phyloP scores from a whole-genome alignment of 164 flowering plant genomes.

The Kingdonia uniflora region DNA sequence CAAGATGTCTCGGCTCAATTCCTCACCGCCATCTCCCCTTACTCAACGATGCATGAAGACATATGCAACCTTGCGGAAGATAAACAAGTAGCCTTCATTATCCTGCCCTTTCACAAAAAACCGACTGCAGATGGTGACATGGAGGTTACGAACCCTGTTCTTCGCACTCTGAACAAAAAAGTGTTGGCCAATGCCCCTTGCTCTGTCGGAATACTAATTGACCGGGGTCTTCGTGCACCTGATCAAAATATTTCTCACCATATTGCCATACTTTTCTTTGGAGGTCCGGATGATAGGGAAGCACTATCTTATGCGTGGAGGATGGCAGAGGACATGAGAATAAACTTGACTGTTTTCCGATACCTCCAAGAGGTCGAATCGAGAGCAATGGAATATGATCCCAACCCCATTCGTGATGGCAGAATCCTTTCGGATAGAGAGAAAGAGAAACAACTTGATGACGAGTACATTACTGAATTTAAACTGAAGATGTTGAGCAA shows the following conservation, averaged over 20 bases:
- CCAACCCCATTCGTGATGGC: too few relatives aligned
- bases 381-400: too few relatives aligned
- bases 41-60: slow-evolving; percentile 13
- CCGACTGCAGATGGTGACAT: slow-evolving; percentile 16
- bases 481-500: not conserved
- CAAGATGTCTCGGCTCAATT: slow-evolving; percentile 9
- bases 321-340: slow-evolving; percentile 9
- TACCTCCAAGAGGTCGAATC: slow-evolving; percentile 4
- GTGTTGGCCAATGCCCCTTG: slow-evolving; percentile 12
- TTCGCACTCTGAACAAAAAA: slow-evolving; percentile 14
- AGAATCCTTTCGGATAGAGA: not conserved
- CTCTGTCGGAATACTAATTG: slow-evolving; percentile 15
- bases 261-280: slow-evolving; percentile 3
- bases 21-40: slow-evolving; percentile 16
- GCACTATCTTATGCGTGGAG: slow-evolving; percentile 9
- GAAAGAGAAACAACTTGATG: slow-evolving; percentile 1
- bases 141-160: slow-evolving; percentile 16
- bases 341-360: slow-evolving; percentile 9
- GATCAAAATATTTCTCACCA: slow-evolving; percentile 6
- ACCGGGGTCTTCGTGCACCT: slow-evolving; percentile 8
- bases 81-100: slow-evolving; percentile 14
- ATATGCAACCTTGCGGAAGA: slow-evolving; percentile 21
- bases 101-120: slow-evolving; percentile 21
- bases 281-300: slow-evolving; percentile 19
- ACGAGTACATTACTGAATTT: not conserved